Base-by-base conservation (phyloP, 73 alveolate species). In the Paramecium sonneborni region DNA sequence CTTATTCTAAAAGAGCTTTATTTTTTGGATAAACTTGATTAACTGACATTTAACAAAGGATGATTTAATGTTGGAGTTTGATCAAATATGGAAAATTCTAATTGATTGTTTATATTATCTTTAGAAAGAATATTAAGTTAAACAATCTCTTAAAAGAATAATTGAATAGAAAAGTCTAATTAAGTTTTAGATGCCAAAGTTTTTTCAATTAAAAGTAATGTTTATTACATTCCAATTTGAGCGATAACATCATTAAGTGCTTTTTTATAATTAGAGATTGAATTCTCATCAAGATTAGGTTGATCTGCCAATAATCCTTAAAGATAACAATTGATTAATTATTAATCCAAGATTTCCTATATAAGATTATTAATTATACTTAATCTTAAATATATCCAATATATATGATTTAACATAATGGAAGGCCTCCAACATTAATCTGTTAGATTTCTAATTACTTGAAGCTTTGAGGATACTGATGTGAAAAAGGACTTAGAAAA, bases 21-120 rank as follows among this genome's bases (percentile, higher is more conserved):
- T 52, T 52, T 52, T 52, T 52, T 52, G 5, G 68, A 52, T 21
- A 18, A 21, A 18, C 68, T 52, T 15, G 68, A 52, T 52, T 52
- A 4, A 9, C 68, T 52, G 32, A 2, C 9, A 6, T 26, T 2
- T 26, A 62, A 30, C 18, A 62, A 62, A 11, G 84, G 84, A 62
- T 62, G 84, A 26, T 62, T 62, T 8, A 62, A 28, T 62, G 84
- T 62, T 1, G 84, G 84, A 62, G 84, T 62, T 62, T 62, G 48
- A 11, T 62, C 84, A n/a, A 62, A 7, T 26, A 62, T 7, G 6
- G 39, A 32, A 10, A 11, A 62, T 62, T 62, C 84, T 14, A 30
- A 1, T 62, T 62, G 12, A 30, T 62, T 62, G 1, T 4, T 14
- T 11, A 30, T 62, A 30, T 62, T 62, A 3, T 62, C 84, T 26